A percentile compares a stretch with the other conserved stretches of the same genome.
These are phyloP conservation scores for Circinella minor DNA, from an alignment of 371 early-diverging fungal species.

Conservation along the genomic window DNA sequence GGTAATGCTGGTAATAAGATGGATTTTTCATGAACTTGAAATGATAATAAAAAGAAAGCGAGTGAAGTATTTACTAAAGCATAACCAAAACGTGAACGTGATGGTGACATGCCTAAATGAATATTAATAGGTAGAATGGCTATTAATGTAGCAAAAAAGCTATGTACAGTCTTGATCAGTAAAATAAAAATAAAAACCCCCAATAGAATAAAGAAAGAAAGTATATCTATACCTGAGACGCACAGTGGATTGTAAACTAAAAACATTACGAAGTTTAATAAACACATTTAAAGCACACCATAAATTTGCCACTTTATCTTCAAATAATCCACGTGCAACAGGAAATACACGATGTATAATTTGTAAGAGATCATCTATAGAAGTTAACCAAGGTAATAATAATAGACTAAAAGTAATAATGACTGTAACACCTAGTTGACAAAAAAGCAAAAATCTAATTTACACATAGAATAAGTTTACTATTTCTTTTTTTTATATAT, in stretches of 20 bases:
- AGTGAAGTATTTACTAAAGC: slow-evolving; percentile 75
- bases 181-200: too few species aligned
- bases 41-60: slow-evolving; percentile 92
- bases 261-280: slow-evolving; percentile 78
- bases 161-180: slow-evolving; percentile 23
- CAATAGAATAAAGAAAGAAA: not conserved
- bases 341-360: slow-evolving; percentile 89
- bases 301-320: slow-evolving; percentile 96
- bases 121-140: slow-evolving; percentile 72
- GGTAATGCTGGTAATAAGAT: slow-evolving; percentile 88
- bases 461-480: too few species aligned
- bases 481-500: not conserved
- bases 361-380: slow-evolving; percentile 72
- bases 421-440: slow-evolving; percentile 81
- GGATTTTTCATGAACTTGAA: slow-evolving; percentile 97
- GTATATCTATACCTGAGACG: slow-evolving; percentile 61
- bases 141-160: slow-evolving; percentile 69
- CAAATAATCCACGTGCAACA: slow-evolving; percentile 91
- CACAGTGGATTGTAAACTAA: slow-evolving; percentile 64
- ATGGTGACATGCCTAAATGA: slow-evolving; percentile 60
- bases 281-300: slow-evolving; percentile 93
- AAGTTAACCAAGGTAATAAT: slow-evolving; percentile 74
- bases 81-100: slow-evolving; percentile 64
- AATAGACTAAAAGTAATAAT: slow-evolving; percentile 67
- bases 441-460: slow-evolving; percentile 55